Base-by-base conservation (phyloP, 345 rosid genomes). In the Camelina sativa region DNA sequence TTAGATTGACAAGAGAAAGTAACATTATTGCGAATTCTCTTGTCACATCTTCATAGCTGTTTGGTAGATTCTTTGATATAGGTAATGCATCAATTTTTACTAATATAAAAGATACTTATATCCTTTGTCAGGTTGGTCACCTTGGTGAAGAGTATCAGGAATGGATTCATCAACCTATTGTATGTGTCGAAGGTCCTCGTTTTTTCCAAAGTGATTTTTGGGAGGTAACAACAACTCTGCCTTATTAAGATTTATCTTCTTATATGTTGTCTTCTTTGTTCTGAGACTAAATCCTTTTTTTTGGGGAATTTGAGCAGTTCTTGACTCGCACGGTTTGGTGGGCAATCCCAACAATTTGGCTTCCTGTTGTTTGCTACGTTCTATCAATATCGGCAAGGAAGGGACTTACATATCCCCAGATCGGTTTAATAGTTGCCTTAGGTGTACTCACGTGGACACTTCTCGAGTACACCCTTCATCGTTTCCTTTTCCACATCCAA, bases 81-180 rank as follows among this genome's bases (percentile, higher is more conserved):
- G 53, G 17, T 47, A 30, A 7, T 65, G 60, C 43, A 20, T 30
- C 34, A 54, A 13, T 6, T 6, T 28, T 47, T 55, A 13, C 62
- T 76, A 7, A 76, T 38, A 7, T 0, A 28, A 56, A 20, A 3
- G 7, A 38, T 30, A 47, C 62, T 38, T 51, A 0, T 65, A 30
- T 52, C n/a, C 4, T 57, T 25, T 0, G 1, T 73, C 81, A 96
- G 99, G 99, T 96, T 75, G 99, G 99, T 68, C 89, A 96, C 87
- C 97, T 92, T 58, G 99, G 97, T 62, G 98, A 96, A 83, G 79
- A 76, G 60, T 96, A 96, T 79, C 88, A 96, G 78, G 93, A 91
- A 72, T 96, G 98, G 99, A 95, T 92, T 74, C 99, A 96, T 81
- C 97, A 92, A 79, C 99, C 98, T 74, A 96, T 96, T 62, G 89